Conservation (phyloP, 495 filamentous ascomycete species). For the Astrocystis sublimbata region DNA sequence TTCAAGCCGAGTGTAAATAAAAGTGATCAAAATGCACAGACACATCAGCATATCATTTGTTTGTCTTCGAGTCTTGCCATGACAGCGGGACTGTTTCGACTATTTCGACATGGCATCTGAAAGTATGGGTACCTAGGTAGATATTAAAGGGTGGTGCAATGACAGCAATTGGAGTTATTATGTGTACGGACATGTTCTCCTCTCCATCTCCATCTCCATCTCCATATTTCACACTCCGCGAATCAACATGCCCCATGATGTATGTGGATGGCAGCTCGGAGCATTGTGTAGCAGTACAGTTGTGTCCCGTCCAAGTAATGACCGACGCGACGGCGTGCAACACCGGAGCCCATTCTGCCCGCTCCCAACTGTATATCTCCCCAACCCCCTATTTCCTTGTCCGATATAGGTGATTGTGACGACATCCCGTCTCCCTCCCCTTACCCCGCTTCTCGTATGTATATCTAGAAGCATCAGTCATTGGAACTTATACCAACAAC, state of each 20-base stretch:
- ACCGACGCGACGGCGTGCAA: background rate
- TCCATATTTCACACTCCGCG: background rate
- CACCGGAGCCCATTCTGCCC: too few species aligned
- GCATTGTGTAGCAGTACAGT: background rate
- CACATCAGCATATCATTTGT: too few species aligned
- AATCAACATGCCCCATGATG: background rate
- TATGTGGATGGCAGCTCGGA: background rate
- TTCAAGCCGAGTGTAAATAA: too few species aligned
- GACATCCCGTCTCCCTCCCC: background rate
- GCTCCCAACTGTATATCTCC: background rate
- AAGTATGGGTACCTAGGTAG: too few species aligned
- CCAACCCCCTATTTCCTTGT: background rate
- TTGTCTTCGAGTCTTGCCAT: too few species aligned
- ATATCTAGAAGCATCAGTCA: background rate
- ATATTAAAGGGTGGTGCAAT: too few species aligned
- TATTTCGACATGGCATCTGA: too few species aligned
- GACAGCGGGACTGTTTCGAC: too few species aligned
- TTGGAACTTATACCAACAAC: too few species aligned
- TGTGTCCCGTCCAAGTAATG: background rate
- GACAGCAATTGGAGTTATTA: too few species aligned
- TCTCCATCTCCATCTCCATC: background rate
- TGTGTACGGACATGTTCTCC: background rate
- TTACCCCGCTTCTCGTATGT: conserved; percentile 9
- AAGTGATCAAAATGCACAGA: too few species aligned
- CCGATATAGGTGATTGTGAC: conserved; percentile 17